Base-by-base conservation (phyloP, 2,329 filamentous ascomycete species). In the Cordyceps farinosa region DNA sequence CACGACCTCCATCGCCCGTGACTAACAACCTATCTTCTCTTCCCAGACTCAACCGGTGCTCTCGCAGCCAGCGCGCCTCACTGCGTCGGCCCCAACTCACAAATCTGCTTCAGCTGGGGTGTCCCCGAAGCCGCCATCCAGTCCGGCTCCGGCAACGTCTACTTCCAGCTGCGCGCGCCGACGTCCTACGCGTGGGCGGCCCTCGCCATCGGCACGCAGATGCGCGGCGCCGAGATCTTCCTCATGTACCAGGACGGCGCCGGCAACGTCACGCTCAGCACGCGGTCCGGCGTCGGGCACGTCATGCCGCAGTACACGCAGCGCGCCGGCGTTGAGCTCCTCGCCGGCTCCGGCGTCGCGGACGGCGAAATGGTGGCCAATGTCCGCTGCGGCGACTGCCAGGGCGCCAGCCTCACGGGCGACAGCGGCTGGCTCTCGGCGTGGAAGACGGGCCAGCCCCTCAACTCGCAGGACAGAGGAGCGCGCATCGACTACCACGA, bases 191-290 rank as follows among this genome's bases (percentile, higher is more conserved):
- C 72, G 64, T 89, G 87, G 87, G 78, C 87, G 17, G 82, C 78
- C 9, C 75, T 88, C 22, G 87, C 84, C 36, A 84, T 83, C 38
- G 87, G 87, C 52, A 67, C 69, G 0, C 64, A 66, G 48, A 89
- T 89, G 87, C 47, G 71, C 15, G 82, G 79, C 38, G 72, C 86
- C 56, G 82, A 86, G 70, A 87, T 89, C 63, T 88, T 89, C 70
- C 66, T 89, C 69, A 78, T 88, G 67, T 89, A 89, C 72, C 74
- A 82, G 52, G 79, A 86, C 66, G 84, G 84, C 64, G 66, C 68
- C 3, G 82, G 82, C 65, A 88, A 88, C 69, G 78, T 89, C 30
- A 89, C 87, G 1, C 70, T 89, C 60, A 88, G 85, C 65, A 79
- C 85, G 1, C 82, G 87, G 29, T 68, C 72, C 3, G 84, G 81